phyloP scores from a whole-genome alignment of 257 asterid species.

The Ajuga chamaepitys region DNA sequence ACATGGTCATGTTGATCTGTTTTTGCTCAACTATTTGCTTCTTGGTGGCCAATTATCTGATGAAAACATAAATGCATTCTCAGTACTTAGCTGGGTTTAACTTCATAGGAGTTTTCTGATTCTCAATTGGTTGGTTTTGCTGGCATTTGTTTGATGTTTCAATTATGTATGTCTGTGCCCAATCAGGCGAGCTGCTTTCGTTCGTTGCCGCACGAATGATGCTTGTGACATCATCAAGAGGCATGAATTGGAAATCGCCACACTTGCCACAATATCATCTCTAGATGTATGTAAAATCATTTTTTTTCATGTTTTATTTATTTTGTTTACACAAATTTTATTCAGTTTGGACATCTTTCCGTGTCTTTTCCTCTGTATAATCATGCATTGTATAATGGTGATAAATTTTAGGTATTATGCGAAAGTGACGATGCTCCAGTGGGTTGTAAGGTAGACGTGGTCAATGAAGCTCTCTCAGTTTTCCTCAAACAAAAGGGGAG shows the following conservation, averaged over 20 bases:
- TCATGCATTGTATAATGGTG: not conserved
- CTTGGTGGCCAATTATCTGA: not conserved
- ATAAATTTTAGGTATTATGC: slow-evolving; percentile 41
- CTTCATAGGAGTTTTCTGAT: not conserved
- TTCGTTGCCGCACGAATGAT: slow-evolving; percentile 56
- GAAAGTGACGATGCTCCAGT: slow-evolving; percentile 59
- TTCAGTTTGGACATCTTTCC: not conserved
- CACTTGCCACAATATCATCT: slow-evolving; percentile 71
- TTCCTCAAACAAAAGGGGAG: slow-evolving; percentile 48
- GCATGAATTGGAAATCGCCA: slow-evolving; percentile 59
- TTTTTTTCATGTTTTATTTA: not conserved
- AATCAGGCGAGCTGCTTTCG: slow-evolving; percentile 79
- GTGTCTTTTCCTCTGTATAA: not conserved
- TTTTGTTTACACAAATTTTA: not conserved
- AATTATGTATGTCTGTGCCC: slow-evolving; percentile 1
- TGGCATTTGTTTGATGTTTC: not conserved
- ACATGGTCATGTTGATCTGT: not conserved
- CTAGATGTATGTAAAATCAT: slow-evolving; percentile 39
- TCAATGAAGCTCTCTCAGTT: slow-evolving; percentile 55
- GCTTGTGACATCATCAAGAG: slow-evolving; percentile 35
- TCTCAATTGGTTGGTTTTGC: not conserved
- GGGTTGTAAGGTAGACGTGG: slow-evolving; percentile 59
- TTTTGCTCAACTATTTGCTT: not conserved
- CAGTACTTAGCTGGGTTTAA: not conserved
- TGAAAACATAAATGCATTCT: not conserved